Conservation (phyloP, 352 stramenopile genomes). For the Phytophthora syringae region DNA sequence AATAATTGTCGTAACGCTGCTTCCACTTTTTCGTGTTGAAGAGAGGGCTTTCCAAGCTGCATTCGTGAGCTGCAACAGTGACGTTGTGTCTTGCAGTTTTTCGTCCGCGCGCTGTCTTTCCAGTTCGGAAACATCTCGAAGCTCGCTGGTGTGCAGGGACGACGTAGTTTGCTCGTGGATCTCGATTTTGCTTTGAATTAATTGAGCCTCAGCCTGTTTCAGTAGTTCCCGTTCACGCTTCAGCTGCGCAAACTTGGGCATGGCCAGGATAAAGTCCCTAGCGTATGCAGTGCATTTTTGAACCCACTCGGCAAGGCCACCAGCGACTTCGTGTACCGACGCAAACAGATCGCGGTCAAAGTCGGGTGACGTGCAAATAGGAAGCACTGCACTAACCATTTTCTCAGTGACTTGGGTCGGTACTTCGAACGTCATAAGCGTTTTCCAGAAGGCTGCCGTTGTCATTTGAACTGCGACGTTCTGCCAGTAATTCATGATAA, state of each 20-base stretch:
- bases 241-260: slow-evolving; percentile 62
- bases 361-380: slow-evolving; percentile 64
- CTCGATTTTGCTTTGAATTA: slow-evolving; percentile 41
- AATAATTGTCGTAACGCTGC: slow-evolving; percentile 45
- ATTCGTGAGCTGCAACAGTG: slow-evolving; percentile 57
- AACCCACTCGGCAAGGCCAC: slow-evolving; percentile 68
- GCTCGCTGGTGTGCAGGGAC: slow-evolving; percentile 40
- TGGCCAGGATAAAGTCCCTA: slow-evolving; percentile 57
- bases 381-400: slow-evolving; percentile 60
- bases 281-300: slow-evolving; percentile 55
- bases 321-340: slow-evolving; percentile 59
- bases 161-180: slow-evolving; percentile 46
- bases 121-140: slow-evolving; percentile 54
- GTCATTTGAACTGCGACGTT: slow-evolving; percentile 43
- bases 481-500: slow-evolving; percentile 81
- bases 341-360: slow-evolving; percentile 63
- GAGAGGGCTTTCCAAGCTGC: slow-evolving; percentile 63
- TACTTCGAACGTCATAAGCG: slow-evolving; percentile 53
- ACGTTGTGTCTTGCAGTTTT: slow-evolving; percentile 57
- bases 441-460: slow-evolving; percentile 54
- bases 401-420: slow-evolving; percentile 45
- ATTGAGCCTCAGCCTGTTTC: slow-evolving; percentile 39
- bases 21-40: slow-evolving; percentile 55
- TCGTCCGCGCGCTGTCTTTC: slow-evolving; percentile 57
- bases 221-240: slow-evolving; percentile 54